phyloP scores from a whole-genome alignment of 345 rosid species.

The Pistacia atlantica region DNA sequence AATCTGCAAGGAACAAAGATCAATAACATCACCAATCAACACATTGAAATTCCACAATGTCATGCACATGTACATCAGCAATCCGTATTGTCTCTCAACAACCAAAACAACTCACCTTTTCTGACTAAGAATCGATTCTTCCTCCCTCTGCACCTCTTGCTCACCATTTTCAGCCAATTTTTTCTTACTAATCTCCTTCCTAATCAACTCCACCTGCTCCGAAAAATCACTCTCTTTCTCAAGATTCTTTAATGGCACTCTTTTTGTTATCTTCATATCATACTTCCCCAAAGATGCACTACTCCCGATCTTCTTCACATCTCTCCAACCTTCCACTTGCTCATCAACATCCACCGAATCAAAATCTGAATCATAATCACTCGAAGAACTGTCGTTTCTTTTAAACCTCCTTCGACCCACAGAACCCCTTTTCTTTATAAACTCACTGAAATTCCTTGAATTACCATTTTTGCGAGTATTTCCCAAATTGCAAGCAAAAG shows the following conservation, averaged over 20 bases:
- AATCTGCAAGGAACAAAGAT: constrained; percentile 50
- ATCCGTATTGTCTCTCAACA: neutral
- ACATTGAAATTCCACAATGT: neutral
- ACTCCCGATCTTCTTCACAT: constrained; percentile 59
- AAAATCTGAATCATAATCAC: constrained; percentile 56
- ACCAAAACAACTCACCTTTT: constrained; percentile 45
- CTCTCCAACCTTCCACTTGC: constrained; percentile 44
- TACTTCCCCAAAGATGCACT: constrained; percentile 74
- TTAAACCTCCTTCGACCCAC: constrained; percentile 40
- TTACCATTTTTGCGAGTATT: constrained; percentile 28
- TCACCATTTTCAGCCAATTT: constrained; percentile 40
- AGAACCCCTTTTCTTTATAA: constrained; percentile 27
- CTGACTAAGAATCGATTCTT: constrained; percentile 56
- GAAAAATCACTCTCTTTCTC: constrained; percentile 59
- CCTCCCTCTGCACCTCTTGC: constrained; percentile 27
- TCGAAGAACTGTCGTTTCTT: constrained; percentile 59
- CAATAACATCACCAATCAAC: constrained; percentile 19
- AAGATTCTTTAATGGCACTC: constrained; percentile 58
- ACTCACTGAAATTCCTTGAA: constrained; percentile 23
- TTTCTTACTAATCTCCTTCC: constrained; percentile 56
- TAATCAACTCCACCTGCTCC: constrained; percentile 55
- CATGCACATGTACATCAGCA: neutral
- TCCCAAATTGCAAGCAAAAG: constrained; percentile 21
- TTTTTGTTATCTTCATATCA: constrained; percentile 65
- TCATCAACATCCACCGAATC: constrained; percentile 35